Conservation (phyloP, 2,329 filamentous ascomycete species). For the Aureobasidium sp. region DNA sequence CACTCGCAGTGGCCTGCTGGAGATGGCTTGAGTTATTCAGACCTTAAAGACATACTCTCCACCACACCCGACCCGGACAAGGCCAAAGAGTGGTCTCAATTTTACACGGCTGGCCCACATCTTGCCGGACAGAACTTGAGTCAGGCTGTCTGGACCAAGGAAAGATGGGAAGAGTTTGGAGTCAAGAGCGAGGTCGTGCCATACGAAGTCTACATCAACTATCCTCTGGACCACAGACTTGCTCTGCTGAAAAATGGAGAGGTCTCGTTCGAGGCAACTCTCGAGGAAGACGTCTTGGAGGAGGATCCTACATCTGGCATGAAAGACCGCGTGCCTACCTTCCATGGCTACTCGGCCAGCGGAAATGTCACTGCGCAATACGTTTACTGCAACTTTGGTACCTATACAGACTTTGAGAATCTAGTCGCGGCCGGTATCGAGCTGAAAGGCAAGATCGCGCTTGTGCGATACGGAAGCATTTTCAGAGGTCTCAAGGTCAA, state of each 20-base stretch:
- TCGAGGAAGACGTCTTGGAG: constrained; percentile 76
- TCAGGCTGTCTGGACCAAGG: constrained; percentile 44
- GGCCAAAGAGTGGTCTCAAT: constrained; percentile 41
- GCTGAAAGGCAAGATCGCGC: constrained; percentile 75
- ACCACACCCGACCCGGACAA: constrained; percentile 47
- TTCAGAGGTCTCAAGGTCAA: constrained; percentile 91
- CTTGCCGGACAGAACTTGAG: constrained; percentile 44
- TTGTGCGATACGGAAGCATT: constrained; percentile 76
- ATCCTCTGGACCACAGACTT: constrained; percentile 40
- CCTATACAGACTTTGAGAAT: constrained; percentile 77
- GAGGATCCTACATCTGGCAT: constrained; percentile 65
- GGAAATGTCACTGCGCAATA: constrained; percentile 85
- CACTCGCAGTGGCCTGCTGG: constrained; percentile 34
- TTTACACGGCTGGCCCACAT: constrained; percentile 44
- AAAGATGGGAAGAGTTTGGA: constrained; percentile 43
- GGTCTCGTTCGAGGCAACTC: constrained; percentile 46
- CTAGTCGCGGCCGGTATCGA: constrained; percentile 65
- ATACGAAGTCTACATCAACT: constrained; percentile 46
- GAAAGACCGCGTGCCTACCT: constrained; percentile 33
- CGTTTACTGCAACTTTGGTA: constrained; percentile 88
- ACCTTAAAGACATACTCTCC: constrained; percentile 47
- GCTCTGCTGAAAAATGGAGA: constrained; percentile 34
- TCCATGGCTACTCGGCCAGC: constrained; percentile 88
- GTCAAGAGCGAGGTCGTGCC: constrained; percentile 37
- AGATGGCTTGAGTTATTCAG: constrained; percentile 44